Evolutionary conservation across 2,329 filamentous ascomycete species (phyloP), one percentile per base, ranked within the genome.

Genomic region (Chaetoscypha palmicola): DNA sequence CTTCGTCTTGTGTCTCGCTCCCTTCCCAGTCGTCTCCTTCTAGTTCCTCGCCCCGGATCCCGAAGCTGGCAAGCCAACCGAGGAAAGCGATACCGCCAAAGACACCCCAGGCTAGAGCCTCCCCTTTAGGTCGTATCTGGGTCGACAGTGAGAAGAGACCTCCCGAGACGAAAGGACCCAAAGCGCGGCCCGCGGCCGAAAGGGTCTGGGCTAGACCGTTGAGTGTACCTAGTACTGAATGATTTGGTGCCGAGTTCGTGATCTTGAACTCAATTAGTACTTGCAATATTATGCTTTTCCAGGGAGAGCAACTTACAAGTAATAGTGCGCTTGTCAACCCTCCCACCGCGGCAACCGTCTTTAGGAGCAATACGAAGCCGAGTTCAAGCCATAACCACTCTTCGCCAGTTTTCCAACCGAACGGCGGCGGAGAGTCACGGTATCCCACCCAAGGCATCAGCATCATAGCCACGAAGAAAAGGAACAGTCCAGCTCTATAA

Each of bases 141-240:
- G 79, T 83, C 0, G 88, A 83, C 1, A 91, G 69, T 0, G 87
- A 87, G 63, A 94, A 98, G 0, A 98, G 70, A 0, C 81, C 81
- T 0, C 92, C 92, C 0, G 89, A 92, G 0, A 94, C 69, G 53
- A 97, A 90, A 0, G 92, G 92, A 0, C 92, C 92, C 0, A 88
- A 76, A 33, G 90, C 89, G 47, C 92, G 81, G 7, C 92, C 92
- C 0, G 86, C 87, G 0, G 92, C 92, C 0, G 88, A 94, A 0
- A 98, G 77, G 0, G 89, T 95, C 64, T 98, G 92, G 0, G 92
- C 92, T 23, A 97, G 76, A 8, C 92, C 92, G 59, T 98, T 96
- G 20, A 98, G 73, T 0, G 87, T 89, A 2, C 92, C 92, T 0
- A 98, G 75, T 0, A 86, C 89, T 4, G 84, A 81, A 62, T 91